Conservation (phyloP, 176 grass and related monocot species). For the Rhynchospora tenuis region DNA sequence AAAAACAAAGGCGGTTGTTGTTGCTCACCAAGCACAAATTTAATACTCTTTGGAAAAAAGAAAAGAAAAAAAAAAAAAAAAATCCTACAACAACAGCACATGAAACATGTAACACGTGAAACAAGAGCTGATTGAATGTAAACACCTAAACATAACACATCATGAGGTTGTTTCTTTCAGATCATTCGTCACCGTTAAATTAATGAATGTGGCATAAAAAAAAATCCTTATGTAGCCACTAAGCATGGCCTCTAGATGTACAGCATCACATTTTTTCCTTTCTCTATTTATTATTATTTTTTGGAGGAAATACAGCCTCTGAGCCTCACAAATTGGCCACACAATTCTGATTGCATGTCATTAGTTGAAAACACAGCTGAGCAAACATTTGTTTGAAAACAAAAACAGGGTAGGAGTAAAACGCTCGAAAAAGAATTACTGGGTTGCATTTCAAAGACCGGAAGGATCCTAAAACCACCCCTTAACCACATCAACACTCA, state of each 20-base stretch:
- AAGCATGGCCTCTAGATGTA: too few relatives aligned
- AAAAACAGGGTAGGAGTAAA: too few relatives aligned
- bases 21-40: not conserved
- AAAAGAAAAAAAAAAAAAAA: too few relatives aligned
- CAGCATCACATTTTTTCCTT: too few relatives aligned
- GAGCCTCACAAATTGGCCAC: not conserved
- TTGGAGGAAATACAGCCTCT: not conserved
- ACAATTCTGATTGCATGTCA: not conserved
- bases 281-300: too few relatives aligned
- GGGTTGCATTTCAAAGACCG: too few relatives aligned
- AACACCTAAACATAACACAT: not conserved
- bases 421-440: too few relatives aligned
- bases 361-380: not conserved
- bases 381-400: too few relatives aligned
- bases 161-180: not conserved
- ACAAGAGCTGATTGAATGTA: not conserved
- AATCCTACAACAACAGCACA: not conserved
- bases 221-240: too few relatives aligned
- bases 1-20: not conserved
- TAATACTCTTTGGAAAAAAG: not conserved
- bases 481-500: too few relatives aligned
- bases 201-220: not conserved
- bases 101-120: not conserved
- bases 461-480: too few relatives aligned
- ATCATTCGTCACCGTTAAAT: not conserved